phyloP scores from a whole-genome alignment of 495 filamentous ascomycete genomes.

The Penicillium coprophilum region DNA sequence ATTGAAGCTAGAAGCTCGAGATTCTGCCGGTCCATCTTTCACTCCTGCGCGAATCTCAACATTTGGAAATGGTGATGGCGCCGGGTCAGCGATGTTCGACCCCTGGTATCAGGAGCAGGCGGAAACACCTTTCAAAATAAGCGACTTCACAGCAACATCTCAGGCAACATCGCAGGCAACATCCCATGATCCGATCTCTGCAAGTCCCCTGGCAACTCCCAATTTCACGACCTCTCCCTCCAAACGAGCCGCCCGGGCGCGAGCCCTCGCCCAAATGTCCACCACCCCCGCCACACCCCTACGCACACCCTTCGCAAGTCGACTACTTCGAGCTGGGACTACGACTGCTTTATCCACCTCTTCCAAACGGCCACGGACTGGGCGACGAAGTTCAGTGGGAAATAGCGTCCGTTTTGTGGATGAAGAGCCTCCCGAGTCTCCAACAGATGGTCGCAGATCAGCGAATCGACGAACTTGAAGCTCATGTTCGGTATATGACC shows the following conservation, averaged over 20 bases:
- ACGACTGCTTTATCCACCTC: conserved; percentile 28
- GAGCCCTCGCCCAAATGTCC: conserved; percentile 49
- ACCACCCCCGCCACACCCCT: conserved; percentile 52
- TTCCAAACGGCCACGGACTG: conserved; percentile 29
- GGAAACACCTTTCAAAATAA: conserved; percentile 51
- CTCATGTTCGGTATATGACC: conserved; percentile 16
- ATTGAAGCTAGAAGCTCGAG: conserved; percentile 36
- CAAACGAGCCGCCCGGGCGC: conserved; percentile 54
- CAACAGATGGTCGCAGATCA: conserved; percentile 42
- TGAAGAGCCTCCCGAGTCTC: conserved; percentile 45
- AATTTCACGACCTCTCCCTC: conserved; percentile 58
- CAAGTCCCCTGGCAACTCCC: conserved; percentile 50
- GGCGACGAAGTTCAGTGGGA: conserved; percentile 38
- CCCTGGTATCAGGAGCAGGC: conserved; percentile 39
- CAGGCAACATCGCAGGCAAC: conserved; percentile 17
- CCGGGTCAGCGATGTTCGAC: conserved; percentile 43
- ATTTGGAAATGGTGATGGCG: conserved; percentile 25
- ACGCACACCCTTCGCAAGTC: conserved; percentile 48
- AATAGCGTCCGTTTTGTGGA: conserved; percentile 48
- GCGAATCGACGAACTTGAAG: conserved; percentile 36
- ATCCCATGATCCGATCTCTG: conserved; percentile 32
- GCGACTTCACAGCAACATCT: conserved; percentile 35
- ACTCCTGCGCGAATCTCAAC: conserved; percentile 34
- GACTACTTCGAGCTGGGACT: conserved; percentile 40
- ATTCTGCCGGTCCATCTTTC: conserved; percentile 36